phyloP scores from a whole-genome alignment of 1,284 basidiomycete species.

The Cryptococcus depauperatus region DNA sequence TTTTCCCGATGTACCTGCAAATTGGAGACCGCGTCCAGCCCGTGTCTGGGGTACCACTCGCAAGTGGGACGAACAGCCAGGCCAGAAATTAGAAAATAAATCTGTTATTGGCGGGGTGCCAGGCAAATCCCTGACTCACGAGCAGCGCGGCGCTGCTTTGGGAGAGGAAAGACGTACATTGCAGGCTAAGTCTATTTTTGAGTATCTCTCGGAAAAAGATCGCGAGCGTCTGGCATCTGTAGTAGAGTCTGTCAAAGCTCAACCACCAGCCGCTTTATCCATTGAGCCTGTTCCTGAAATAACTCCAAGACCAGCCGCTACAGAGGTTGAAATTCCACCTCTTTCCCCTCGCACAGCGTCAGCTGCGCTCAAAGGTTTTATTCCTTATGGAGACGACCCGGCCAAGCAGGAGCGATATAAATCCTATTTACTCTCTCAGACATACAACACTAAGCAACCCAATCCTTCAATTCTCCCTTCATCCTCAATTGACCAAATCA shows the following conservation, averaged over 20 bases:
- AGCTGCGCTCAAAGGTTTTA: constrained; percentile 78
- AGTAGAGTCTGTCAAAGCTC: constrained; percentile 36
- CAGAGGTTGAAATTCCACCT: constrained; percentile 52
- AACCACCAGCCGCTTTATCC: constrained; percentile 18
- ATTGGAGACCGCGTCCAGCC: constrained; percentile 76
- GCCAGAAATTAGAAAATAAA: constrained; percentile 43
- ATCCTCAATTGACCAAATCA: constrained; percentile 61
- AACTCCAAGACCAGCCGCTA: constrained; percentile 9
- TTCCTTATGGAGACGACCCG: constrained; percentile 73
- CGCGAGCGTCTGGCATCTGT: constrained; percentile 70
- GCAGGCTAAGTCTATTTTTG: constrained; percentile 63
- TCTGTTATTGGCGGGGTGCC: constrained; percentile 26
- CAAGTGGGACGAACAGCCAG: constrained; percentile 50
- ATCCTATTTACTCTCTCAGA: constrained; percentile 69
- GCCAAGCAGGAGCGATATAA: constrained; percentile 78
- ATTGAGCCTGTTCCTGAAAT: constrained; percentile 12
- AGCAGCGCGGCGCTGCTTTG: constrained; percentile 63
- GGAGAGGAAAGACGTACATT: constrained; percentile 64
- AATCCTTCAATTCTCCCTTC: constrained; percentile 51
- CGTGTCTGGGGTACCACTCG: constrained; percentile 60
- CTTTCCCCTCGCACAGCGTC: constrained; percentile 67
- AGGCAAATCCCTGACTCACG: constrained; percentile 32
- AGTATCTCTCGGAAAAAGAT: constrained; percentile 86
- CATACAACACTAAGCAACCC: constrained; percentile 46
- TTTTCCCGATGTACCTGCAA: constrained; percentile 65